Base-by-base conservation (phyloP, 2,329 filamentous ascomycete genomes). In the Chaetomiaceae sp. region DNA sequence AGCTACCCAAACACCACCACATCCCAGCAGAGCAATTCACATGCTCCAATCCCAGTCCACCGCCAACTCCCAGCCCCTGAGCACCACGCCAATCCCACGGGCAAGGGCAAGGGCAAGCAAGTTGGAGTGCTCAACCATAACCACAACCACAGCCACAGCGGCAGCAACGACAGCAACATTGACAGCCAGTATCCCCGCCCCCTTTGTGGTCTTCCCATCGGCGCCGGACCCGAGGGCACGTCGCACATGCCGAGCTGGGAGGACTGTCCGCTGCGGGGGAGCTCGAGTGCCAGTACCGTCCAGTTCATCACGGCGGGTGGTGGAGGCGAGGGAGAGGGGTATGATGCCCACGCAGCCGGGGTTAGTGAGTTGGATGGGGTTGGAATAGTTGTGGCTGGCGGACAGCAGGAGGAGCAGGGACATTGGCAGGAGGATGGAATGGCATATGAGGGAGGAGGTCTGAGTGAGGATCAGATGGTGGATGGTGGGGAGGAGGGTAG, bases 141-240 rank as follows among this genome's bases (percentile, higher is more conserved):
- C 15, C 17, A 25, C 2, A 22, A 12, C 33, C 25, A 39, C 37
- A 27, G 23, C 5, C 36, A 45, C 7, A 29, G 19, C 19, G n/a
- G n/a, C 19, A 39, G 9, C 17, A n/a, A 3, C 33, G 31, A 4
- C 27, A 50, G 8, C 25, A 27, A 8, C 38, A 19, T 1, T 39
- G 4, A 23, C 47, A 45, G 17, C 14, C 51, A 42, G n/a, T 20
- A 38, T 3, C 17, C 5, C 23, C 6, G 1, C 11, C 64, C 50
- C 68, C 57, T 72, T 23, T 68, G 65, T 6, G 72, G 71, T 1
- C 64, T 73, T 1, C 73, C 73, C 19, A 61, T 75, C 17, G 72
- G 72, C 22, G 72, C 72, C 19, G 73, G 73, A 0, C 72, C 73
- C 7, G 73, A 75, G 59, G 70, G 69, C 15, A 58, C 64, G 12